Evolutionary conservation across 495 filamentous ascomycete genomes (phyloP), one percentile per base, ranked within the genome.

Genomic region (Aspergillus saccharolyticus): DNA sequence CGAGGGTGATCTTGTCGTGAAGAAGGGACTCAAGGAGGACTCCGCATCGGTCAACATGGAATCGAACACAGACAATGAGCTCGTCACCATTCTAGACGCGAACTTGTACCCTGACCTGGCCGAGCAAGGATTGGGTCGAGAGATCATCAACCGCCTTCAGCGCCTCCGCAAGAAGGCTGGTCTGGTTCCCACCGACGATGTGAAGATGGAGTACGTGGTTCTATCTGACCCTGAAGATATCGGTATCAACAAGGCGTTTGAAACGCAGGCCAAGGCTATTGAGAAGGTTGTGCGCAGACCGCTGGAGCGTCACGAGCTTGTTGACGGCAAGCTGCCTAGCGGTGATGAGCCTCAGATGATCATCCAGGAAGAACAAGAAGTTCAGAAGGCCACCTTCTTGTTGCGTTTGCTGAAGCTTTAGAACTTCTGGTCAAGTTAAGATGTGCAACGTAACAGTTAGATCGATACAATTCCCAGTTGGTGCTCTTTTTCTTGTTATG

Each of bases 71-170:
- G 91, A 96, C 63, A 78, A 85, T 48, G 89, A 94, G 61, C 86
- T 93, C 44, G 80, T 95, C 59, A 89, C 83, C 28, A 88, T 95
- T 60, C 78, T 95, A n/a, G 90, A 95, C 67, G 79, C 79, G 3
- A 82, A 80, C 53, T 72, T 89, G 9, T 83, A 93, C 66, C 82
- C 88, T 0, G 89, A 90, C 59, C 76, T 95, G 21, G 82, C 83
- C 53, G 79, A 87, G 48, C 88, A 91, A 69, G 90, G 88, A 44
- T 66, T 93, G 50, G 89, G 86, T 18, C 78, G 90, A 65, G 90
- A 94, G 70, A 84, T 95, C 62, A 81, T 95, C 71, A 92, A 91
- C 68, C 83, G 90, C 30, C 83, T 94, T 24, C 90, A 95, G 73
- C 75, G 85, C 56, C 74, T 93, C 21, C 82, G 90, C 28, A 95